Evolutionary conservation across 164 flowering plant species (phyloP).

Genomic region (Berberis thunbergii): DNA sequence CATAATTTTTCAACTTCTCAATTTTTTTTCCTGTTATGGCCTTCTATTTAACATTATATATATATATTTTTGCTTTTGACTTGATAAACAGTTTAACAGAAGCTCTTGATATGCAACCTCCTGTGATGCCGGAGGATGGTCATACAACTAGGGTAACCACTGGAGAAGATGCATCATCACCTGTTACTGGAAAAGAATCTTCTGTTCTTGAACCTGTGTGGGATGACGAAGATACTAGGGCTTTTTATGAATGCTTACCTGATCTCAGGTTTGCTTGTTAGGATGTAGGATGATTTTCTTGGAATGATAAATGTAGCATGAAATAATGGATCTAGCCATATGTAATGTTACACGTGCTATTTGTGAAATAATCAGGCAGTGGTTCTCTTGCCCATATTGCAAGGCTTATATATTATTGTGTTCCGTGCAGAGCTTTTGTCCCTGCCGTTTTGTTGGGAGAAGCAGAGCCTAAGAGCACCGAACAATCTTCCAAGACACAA

Average conservation of each 20-base stretch:
- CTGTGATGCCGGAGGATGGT: conserved; percentile 95
- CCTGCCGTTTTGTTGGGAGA: conserved; percentile 97
- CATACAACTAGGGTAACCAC: conserved; percentile 83
- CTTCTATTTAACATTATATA: no score
- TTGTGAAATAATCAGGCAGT: no score
- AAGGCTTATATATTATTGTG: background rate
- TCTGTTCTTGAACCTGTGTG: conserved; percentile 71
- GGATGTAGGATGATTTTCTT: background rate
- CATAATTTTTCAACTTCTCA: no score
- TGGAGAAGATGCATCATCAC: conserved; percentile 74
- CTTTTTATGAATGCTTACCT: conserved; percentile 92
- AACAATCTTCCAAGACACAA: conserved; percentile 59
- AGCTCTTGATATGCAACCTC: conserved; percentile 97
- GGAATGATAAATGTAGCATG: no score
- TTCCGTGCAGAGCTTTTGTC: conserved; percentile 76
- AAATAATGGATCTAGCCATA: no score
- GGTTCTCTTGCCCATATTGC: no score
- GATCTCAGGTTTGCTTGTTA: conserved; percentile 72
- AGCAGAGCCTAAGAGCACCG: conserved; percentile 63
- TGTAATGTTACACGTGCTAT: no score
- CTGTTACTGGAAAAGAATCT: conserved; percentile 68
- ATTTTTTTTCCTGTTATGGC: no score
- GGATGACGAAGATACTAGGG: conserved; percentile 97
- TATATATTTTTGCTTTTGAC: no score
- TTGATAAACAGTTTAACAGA: conserved; percentile 64